Percentiles rank a stretch among this genome's conserved stretches.
phyloP scores from a whole-genome alignment of 257 asterid genomes.

The Lavandula angustifolia region DNA sequence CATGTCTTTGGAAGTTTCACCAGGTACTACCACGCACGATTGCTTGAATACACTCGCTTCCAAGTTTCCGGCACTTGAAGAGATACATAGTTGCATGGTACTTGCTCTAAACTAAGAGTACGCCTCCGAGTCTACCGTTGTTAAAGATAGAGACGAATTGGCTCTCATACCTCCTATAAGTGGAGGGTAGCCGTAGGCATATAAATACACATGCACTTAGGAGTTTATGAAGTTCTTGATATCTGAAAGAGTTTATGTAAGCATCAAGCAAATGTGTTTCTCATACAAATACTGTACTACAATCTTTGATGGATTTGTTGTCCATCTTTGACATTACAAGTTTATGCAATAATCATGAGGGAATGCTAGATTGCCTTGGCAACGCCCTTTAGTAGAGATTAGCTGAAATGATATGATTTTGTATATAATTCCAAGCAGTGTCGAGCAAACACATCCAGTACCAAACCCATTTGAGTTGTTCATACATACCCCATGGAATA shows the following conservation, averaged over 20 bases:
- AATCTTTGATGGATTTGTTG: background rate
- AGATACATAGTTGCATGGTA: constrained; percentile 82
- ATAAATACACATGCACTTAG: background rate
- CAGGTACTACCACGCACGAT: constrained; percentile 64
- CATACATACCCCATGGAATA: constrained; percentile 35
- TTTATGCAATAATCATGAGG: too few species aligned
- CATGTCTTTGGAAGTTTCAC: constrained; percentile 58
- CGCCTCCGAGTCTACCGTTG: constrained; percentile 55
- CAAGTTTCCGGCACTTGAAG: constrained; percentile 69
- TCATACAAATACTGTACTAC: background rate
- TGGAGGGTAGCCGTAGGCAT: constrained; percentile 58
- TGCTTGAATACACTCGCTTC: constrained; percentile 67
- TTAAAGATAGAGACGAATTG: constrained; percentile 76
- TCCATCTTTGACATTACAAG: too few species aligned
- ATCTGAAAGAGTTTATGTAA: too few species aligned
- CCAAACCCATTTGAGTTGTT: constrained; percentile 22
- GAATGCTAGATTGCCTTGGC: too few species aligned
- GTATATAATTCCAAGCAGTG: too few species aligned
- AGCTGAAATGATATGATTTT: too few species aligned
- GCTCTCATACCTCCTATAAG: constrained; percentile 97
- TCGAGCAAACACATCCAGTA: constrained; percentile 20
- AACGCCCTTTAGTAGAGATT: too few species aligned
- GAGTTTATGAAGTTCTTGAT: too few species aligned
- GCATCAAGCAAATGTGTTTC: background rate
- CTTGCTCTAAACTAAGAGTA: constrained; percentile 87